Evolutionary conservation across 1,284 basidiomycete genomes (phyloP).

Genomic region (Naganishia cerealis): DNA sequence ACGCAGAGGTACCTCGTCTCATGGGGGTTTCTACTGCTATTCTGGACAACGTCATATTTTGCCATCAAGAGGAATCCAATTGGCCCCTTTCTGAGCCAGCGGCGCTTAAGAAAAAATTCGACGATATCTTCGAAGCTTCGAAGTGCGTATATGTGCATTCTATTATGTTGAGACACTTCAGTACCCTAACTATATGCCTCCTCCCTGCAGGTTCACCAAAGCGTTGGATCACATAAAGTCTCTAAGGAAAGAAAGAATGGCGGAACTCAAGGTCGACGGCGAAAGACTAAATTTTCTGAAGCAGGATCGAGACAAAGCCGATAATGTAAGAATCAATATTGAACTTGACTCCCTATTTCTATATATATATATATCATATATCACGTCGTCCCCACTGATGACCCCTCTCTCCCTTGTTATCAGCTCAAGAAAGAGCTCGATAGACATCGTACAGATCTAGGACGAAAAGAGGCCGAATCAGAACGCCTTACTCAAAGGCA

Average conservation of each 20-base stretch:
- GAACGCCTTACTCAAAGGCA: constrained; percentile 63
- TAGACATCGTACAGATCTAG: constrained; percentile 25
- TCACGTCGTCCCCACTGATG: neutral
- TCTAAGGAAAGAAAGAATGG: constrained; percentile 82
- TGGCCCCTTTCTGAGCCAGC: constrained; percentile 95
- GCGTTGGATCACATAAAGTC: constrained; percentile 89
- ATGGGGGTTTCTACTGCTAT: constrained; percentile 97
- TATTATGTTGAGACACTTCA: neutral
- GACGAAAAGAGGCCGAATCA: constrained; percentile 24
- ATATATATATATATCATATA: no score
- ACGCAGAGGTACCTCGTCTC: constrained; percentile 83
- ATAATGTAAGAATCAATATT: constrained; percentile 56
- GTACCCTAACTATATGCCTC: constrained; percentile 9
- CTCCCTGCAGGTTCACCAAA: constrained; percentile 76
- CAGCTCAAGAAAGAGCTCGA: constrained; percentile 30
- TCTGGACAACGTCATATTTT: constrained; percentile 98
- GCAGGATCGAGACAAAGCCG: constrained; percentile 80
- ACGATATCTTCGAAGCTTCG: constrained; percentile 98
- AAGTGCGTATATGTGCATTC: constrained; percentile 59
- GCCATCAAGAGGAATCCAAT: constrained; percentile 98
- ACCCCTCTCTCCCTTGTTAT: neutral
- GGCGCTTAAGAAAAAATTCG: constrained; percentile 94
- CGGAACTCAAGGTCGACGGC: constrained; percentile 89
- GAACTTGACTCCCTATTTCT: no score
- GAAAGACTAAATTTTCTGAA: constrained; percentile 79